Evolutionary conservation across 441 rosid species (phyloP).

Genomic region (Euphorbia corollata): DNA sequence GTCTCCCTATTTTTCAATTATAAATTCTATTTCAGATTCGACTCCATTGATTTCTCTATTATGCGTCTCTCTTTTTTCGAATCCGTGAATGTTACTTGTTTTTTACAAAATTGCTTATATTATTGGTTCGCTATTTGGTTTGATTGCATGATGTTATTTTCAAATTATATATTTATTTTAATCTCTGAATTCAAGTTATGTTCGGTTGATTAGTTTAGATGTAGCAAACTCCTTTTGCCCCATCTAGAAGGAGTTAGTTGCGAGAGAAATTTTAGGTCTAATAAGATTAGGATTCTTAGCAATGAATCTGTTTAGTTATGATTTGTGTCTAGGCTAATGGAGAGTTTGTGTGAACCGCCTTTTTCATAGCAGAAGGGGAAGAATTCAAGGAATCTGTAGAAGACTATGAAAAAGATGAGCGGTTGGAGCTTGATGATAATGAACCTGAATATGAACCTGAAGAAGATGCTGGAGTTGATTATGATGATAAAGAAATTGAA

Average conservation of each 20-base stretch:
- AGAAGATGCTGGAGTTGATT: slow-evolving; percentile 63
- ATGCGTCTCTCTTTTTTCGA: not conserved
- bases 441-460: slow-evolving; percentile 76
- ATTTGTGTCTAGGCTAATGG: slow-evolving; percentile 10
- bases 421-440: slow-evolving; percentile 85
- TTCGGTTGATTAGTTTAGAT: too few species aligned
- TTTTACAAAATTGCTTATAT: not conserved
- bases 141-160: not conserved
- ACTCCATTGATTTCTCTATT: not conserved
- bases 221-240: not conserved
- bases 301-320: not conserved
- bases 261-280: not conserved
- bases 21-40: slow-evolving; percentile 18
- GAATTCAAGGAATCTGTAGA: slow-evolving; percentile 52
- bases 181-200: not conserved
- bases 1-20: slow-evolving; percentile 16
- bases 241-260: not conserved
- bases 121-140: not conserved
- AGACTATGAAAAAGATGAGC: slow-evolving; percentile 77
- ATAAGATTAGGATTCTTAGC: not conserved
- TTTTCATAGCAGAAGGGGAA: slow-evolving; percentile 63
- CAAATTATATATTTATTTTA: not conserved
- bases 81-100: not conserved
- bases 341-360: slow-evolving; percentile 33
- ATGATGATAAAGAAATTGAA: slow-evolving; percentile 69